A percentile compares a stretch with the other conserved stretches of the same genome.
These are phyloP conservation scores for Eucalyptus tenuipes DNA, from an alignment of 345 rosid species.

Conservation along the genomic window DNA sequence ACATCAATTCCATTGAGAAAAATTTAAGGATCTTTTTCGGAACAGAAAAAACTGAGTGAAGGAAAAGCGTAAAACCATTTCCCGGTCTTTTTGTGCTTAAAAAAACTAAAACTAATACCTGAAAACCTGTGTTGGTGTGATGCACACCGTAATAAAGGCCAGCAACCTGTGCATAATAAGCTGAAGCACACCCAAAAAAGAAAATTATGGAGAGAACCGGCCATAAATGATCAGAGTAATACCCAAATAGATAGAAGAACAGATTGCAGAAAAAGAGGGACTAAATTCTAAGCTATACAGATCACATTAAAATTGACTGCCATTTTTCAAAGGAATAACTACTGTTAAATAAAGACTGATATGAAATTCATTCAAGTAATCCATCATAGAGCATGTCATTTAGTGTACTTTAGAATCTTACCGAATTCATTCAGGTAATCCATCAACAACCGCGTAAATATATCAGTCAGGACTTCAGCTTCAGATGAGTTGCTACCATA, in stretches of 20 bases:
- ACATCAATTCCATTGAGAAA: not conserved
- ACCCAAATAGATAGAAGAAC: not conserved
- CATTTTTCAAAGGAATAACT: not conserved
- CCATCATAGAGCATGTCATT: not conserved
- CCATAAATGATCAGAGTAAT: not conserved
- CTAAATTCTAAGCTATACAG: not conserved
- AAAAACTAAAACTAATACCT: constrained; percentile 24
- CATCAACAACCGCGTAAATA: constrained; percentile 64
- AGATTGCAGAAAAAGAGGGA: not conserved
- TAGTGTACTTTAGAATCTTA: constrained; percentile 5
- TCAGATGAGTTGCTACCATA: constrained; percentile 64
- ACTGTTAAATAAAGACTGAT: not conserved
- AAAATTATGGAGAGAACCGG: not conserved
- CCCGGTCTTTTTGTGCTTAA: not conserved
- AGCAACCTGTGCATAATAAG: constrained; percentile 91
- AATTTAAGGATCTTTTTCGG: not conserved
- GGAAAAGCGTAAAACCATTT: not conserved
- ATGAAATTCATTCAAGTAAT: too few relatives aligned
- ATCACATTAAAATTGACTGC: not conserved
- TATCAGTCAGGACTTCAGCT: constrained; percentile 55
- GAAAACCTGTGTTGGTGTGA: constrained; percentile 51
- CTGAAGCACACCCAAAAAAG: constrained; percentile 24
- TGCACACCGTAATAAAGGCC: constrained; percentile 56
- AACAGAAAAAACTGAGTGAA: not conserved
- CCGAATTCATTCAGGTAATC: constrained; percentile 97